Evolutionary conservation across 2,329 filamentous ascomycete species (phyloP), one percentile per base, ranked within the genome.

Genomic region (Didymella pomorum): DNA sequence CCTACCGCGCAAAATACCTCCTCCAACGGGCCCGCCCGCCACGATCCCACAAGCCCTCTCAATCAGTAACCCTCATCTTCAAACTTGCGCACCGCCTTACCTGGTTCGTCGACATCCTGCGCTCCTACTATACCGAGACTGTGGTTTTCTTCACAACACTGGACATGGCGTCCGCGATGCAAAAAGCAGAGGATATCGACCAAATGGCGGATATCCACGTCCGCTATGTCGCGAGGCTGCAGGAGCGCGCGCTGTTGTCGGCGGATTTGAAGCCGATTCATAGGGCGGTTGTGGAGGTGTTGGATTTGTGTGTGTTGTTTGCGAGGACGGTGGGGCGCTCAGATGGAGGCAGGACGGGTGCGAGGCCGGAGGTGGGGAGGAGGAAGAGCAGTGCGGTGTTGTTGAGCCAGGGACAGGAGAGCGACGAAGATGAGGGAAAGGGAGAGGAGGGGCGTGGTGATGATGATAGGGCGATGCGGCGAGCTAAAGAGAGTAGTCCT

Each of bases 91-190:
- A 87, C 28, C 86, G 85, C 48, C 81, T 96, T 3, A 79, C 93
- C 11, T 94, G 91, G 89, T 94, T 96, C 76, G 85, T 86, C 63
- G 89, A 88, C 62, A 86, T 84, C 0, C 69, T 97, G 1, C 89
- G 92, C 68, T 87, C 88, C 9, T 95, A 97, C 71, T 79, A 96
- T 4, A 88, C 87, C 3, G 89, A 87, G 16, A 83, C 92, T 2
- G 90, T 93, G 1, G 81, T 96, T 0, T 84, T 83, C 0, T 85
- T 87, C 0, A 82, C 87, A 21, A 85, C 83, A 2, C 70, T 76
- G 2, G 79, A 81, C 28, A 84, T 97, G 79, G 79, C 79, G 6
- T 72, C 76, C 2, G 79, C 83, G 0, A 82, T 97, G 50, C 76
- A 78, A 14, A 78, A 79, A 6, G 87, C 91, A 0, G 81, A 84